Conservation (phyloP, 129 eudicot species). For the Rutidosis leptorrhynchoides region DNA sequence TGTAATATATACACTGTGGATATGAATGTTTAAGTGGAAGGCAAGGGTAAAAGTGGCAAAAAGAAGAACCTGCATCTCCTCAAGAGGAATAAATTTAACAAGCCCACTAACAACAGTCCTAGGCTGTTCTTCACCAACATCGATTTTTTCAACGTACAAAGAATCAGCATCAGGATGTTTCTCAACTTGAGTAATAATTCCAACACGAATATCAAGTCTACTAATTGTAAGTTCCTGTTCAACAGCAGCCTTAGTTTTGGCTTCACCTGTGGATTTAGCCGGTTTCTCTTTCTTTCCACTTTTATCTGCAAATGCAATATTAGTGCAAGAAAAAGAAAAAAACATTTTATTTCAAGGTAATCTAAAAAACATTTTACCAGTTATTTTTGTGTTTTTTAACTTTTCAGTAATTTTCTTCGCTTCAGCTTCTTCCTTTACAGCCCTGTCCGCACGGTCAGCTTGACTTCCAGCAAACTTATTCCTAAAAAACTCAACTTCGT, state of each 20-base stretch:
- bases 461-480: conserved; percentile 97
- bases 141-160: conserved; percentile 89
- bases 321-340: background rate
- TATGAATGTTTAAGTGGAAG: background rate
- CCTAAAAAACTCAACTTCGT: conserved; percentile 64
- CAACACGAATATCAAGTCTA: conserved; percentile 96
- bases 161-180: conserved; percentile 99
- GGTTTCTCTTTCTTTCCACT: conserved; percentile 44
- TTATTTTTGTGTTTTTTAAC: conserved; percentile 55
- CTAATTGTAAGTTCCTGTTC: conserved; percentile 68
- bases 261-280: conserved; percentile 47
- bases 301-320: conserved; percentile 36
- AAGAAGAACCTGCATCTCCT: conserved; percentile 83
- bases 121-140: conserved; percentile 89
- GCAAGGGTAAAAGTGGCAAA: background rate
- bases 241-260: conserved; percentile 50
- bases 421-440: conserved; percentile 83
- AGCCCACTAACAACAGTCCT: conserved; percentile 95
- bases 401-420: conserved; percentile 66
- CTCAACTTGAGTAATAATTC: conserved; percentile 72
- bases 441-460: conserved; percentile 95
- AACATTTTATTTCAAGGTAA: background rate
- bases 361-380: conserved; percentile 44
- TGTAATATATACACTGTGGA: background rate
- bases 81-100: conserved; percentile 80